These are phyloP conservation scores for Filosporella fistucella DNA, from an alignment of 495 filamentous ascomycete genomes.

Conservation along the genomic window DNA sequence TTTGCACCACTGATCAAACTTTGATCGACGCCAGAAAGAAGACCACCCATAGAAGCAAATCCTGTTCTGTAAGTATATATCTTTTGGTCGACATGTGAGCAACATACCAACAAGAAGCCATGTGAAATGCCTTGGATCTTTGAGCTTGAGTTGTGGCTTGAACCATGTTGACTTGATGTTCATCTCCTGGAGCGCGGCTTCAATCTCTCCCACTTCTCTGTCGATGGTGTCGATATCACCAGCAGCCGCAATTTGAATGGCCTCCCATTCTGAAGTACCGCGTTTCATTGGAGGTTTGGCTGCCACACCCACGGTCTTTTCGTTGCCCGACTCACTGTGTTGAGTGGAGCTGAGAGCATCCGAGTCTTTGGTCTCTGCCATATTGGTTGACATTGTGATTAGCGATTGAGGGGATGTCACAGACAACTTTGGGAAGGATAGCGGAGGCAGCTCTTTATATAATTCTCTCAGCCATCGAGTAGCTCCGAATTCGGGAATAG, in stretches of 20 bases:
- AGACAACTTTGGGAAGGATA: too few relatives aligned
- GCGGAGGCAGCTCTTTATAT: too few relatives aligned
- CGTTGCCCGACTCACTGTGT: constrained; percentile 5
- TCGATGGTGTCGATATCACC: constrained; percentile 24
- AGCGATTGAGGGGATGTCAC: too few relatives aligned
- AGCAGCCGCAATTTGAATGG: constrained; percentile 21
- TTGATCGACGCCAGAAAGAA: constrained; percentile 59
- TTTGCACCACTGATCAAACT: constrained; percentile 58
- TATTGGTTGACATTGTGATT: too few relatives aligned
- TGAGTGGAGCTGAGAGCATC: constrained; percentile 14
- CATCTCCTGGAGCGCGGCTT: constrained; percentile 16
- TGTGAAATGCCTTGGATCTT: constrained; percentile 40
- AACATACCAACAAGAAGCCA: constrained; percentile 48
- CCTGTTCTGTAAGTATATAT: not conserved
- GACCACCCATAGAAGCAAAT: constrained; percentile 58
- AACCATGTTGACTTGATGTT: constrained; percentile 19
- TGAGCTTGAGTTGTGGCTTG: constrained; percentile 19
- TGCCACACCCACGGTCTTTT: not conserved
- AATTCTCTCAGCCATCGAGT: too few relatives aligned
- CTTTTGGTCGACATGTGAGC: too few relatives aligned
- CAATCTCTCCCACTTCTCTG: constrained; percentile 16
- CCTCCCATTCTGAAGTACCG: constrained; percentile 23
- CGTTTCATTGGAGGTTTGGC: constrained; percentile 3
- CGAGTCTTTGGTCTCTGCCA: constrained; percentile 12
- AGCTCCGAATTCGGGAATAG: too few relatives aligned